Percentiles rank a stretch among this genome's conserved stretches.
Evolutionary conservation across 164 flowering plant genomes (phyloP).

Genomic region (Vitis rotundifolia): DNA sequence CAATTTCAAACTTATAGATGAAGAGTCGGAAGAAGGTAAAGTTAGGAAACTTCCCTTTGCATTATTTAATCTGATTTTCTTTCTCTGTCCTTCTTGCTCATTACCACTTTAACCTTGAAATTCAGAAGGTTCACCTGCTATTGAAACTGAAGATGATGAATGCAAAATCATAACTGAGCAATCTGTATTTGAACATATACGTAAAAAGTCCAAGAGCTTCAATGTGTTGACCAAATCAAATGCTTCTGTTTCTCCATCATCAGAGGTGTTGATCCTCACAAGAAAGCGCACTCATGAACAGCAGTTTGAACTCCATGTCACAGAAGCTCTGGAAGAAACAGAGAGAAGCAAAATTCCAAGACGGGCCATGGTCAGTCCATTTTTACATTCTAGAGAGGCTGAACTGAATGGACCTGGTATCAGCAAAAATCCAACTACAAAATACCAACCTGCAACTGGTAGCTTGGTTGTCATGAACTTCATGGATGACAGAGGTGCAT

Average conservation of each 20-base stretch:
- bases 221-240: constrained; percentile 40
- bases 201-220: constrained; percentile 70
- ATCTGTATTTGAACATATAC: constrained; percentile 77
- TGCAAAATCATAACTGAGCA: constrained; percentile 49
- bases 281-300: constrained; percentile 46
- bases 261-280: constrained; percentile 27
- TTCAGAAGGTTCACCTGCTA: constrained; percentile 29
- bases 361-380: constrained; percentile 21
- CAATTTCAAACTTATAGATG: constrained; percentile 81
- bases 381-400: constrained; percentile 17
- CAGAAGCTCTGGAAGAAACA: constrained; percentile 25
- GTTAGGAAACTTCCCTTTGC: neutral
- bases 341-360: constrained; percentile 15
- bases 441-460: constrained; percentile 10
- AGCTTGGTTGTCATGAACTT: constrained; percentile 7
- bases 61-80: neutral
- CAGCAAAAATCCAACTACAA: constrained; percentile 6
- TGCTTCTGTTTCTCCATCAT: constrained; percentile 27
- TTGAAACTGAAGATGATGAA: constrained; percentile 41
- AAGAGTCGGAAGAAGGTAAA: constrained; percentile 63
- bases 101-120: neutral
- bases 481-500: constrained; percentile 16
- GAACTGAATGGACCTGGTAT: constrained; percentile 8
- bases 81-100: constrained; percentile 4
- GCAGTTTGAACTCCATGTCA: constrained; percentile 28